Evolutionary conservation across 208 protist species (phyloP).

Genomic region (Angomonas desouzai): DNA sequence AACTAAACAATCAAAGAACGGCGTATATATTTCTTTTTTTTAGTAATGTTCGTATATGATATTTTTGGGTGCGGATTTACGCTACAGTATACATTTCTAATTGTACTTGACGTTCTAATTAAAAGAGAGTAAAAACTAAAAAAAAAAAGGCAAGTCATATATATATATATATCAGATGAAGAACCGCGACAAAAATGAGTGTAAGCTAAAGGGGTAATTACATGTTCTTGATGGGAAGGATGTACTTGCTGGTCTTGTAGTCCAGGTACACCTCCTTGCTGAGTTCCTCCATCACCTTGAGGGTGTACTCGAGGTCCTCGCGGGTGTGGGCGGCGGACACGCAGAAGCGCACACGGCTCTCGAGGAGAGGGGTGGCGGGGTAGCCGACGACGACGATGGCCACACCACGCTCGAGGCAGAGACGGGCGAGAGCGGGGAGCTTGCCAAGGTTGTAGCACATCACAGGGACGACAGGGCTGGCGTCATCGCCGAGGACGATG

Average conservation of each 20-base stretch:
- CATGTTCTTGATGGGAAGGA: slow-evolving; percentile 10
- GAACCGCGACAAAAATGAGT: too few relatives aligned
- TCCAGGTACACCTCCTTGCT: slow-evolving; percentile 66
- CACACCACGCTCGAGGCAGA: slow-evolving; percentile 85
- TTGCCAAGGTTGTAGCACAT: slow-evolving; percentile 94
- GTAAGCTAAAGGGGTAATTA: too few relatives aligned
- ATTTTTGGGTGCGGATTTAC: too few relatives aligned
- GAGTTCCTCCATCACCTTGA: slow-evolving; percentile 87
- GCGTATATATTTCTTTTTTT: neutral
- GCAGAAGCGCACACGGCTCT: slow-evolving; percentile 90
- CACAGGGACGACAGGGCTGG: slow-evolving; percentile 95
- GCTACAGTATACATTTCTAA: too few relatives aligned
- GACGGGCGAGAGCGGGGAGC: slow-evolving; percentile 80
- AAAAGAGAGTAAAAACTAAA: slow-evolving; percentile 18
- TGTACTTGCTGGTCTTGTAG: slow-evolving; percentile 31
- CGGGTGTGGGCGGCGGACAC: slow-evolving; percentile 93
- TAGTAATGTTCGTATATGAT: neutral
- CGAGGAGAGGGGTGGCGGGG: slow-evolving; percentile 94
- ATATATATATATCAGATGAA: slow-evolving; percentile 9
- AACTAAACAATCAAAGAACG: neutral
- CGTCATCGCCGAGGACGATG: slow-evolving; percentile 84
- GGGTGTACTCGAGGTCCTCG: slow-evolving; percentile 89
- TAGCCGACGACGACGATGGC: slow-evolving; percentile 97
- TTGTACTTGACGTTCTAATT: neutral
- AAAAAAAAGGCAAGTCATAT: slow-evolving; percentile 13